These are phyloP conservation scores for Handroanthus guayacan DNA, from an alignment of 257 asterid species.

Conservation along the genomic window DNA sequence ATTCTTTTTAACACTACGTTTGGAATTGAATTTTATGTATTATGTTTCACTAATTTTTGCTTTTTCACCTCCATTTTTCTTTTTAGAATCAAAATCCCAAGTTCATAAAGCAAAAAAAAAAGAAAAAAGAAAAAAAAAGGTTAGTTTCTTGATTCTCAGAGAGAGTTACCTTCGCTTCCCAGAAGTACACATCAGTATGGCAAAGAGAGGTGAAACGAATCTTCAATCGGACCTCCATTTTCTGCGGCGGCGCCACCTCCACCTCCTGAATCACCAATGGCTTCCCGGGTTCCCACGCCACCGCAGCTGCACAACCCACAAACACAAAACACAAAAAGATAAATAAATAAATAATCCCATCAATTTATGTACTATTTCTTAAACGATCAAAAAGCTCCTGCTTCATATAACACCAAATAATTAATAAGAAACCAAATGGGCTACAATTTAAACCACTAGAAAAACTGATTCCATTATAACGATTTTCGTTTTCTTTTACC, in stretches of 20 bases:
- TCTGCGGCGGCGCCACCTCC: constrained; percentile 96
- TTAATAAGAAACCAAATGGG: background rate
- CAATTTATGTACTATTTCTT: background rate
- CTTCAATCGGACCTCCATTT: constrained; percentile 84
- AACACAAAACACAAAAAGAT: background rate
- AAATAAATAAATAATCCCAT: background rate
- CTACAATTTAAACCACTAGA: background rate
- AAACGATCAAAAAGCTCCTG: background rate
- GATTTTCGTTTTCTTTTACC: no score
- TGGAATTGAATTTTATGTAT: no score
- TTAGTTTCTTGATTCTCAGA: no score
- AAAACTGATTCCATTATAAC: background rate
- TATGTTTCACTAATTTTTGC: no score
- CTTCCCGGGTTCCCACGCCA: constrained; percentile 92
- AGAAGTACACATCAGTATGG: constrained; percentile 47
- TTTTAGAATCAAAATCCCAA: no score
- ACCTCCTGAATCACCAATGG: constrained; percentile 90
- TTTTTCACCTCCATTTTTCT: no score
- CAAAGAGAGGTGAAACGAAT: constrained; percentile 83
- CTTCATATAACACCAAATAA: no score
- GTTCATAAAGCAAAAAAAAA: no score
- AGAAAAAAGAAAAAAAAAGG: no score
- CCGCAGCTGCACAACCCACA: constrained; percentile 63
- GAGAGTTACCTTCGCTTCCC: constrained; percentile 64
- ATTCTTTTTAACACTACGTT: no score